phyloP scores from a whole-genome alignment of 1,139 yeast species.

The Saccharomyces hybrid region DNA sequence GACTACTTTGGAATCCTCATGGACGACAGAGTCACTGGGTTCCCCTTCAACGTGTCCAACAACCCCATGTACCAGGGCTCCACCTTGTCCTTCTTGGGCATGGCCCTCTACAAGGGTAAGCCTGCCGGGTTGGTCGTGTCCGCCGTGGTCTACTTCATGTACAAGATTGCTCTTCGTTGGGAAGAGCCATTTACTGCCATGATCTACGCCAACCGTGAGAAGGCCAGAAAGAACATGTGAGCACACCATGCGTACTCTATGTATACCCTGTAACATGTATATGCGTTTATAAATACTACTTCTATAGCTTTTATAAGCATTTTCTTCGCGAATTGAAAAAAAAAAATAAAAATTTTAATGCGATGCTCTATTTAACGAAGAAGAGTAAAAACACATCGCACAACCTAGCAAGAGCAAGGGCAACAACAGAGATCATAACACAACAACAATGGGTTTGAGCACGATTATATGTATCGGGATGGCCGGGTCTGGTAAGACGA shows the following conservation, averaged over 20 bases:
- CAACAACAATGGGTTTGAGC: conserved; percentile 45
- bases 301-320: background rate
- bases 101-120: conserved; percentile 81
- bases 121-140: conserved; percentile 80
- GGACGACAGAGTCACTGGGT: conserved; percentile 83
- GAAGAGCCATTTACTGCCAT: conserved; percentile 96
- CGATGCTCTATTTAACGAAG: background rate
- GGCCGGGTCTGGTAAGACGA: conserved; percentile 98
- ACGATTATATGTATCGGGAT: conserved; percentile 84
- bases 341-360: background rate
- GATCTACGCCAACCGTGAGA: conserved; percentile 64
- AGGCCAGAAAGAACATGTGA: background rate
- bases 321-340: background rate
- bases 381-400: background rate
- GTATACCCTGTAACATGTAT: too few species aligned
- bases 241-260: background rate
- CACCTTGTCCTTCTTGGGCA: conserved; percentile 79
- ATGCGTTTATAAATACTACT: too few species aligned
- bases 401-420: background rate
- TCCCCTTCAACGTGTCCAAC: conserved; percentile 84
- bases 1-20: conserved; percentile 95
- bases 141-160: conserved; percentile 69
- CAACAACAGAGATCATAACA: background rate
- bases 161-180: conserved; percentile 70
- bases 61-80: conserved; percentile 98